Percentiles rank a stretch among this genome's conserved stretches.
These are phyloP conservation scores for Trypanosoma scelopori DNA, from an alignment of 208 protist genomes.

Conservation along the genomic window DNA sequence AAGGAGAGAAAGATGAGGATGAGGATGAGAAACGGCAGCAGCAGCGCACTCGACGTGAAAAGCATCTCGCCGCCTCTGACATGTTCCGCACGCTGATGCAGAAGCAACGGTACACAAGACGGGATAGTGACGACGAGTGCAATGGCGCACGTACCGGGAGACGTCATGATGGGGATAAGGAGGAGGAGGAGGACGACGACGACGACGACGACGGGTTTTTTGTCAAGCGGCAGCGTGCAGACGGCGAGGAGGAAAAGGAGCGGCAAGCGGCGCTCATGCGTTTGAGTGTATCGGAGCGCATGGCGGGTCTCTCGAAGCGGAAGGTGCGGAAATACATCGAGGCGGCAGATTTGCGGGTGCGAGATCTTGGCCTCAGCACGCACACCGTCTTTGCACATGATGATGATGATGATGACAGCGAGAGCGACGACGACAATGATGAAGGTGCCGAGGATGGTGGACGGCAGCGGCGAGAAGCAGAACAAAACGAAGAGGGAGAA, in stretches of 20 bases:
- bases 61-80: conserved; percentile 80
- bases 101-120: conserved; percentile 64
- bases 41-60: conserved; percentile 73
- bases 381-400: conserved; percentile 62
- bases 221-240: neutral
- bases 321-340: conserved; percentile 82
- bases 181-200: too few species aligned
- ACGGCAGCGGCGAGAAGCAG: too few species aligned
- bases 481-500: too few species aligned
- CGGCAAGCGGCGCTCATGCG: conserved; percentile 21
- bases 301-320: conserved; percentile 87
- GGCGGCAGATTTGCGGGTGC: conserved; percentile 75
- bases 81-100: conserved; percentile 87
- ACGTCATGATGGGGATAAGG: too few species aligned
- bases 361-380: conserved; percentile 73
- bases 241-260: conserved; percentile 6
- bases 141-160: conserved; percentile 41
- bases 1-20: conserved; percentile 19
- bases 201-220: conserved; percentile 8
- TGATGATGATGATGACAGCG: conserved; percentile 56
- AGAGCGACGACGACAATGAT: too few species aligned
- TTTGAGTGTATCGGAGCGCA: conserved; percentile 71
- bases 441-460: too few species aligned
- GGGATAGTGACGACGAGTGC: conserved; percentile 32
- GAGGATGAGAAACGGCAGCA: conserved; percentile 6